Conservation (phyloP, 305 asterid genomes). For the Solanum hybrid region DNA sequence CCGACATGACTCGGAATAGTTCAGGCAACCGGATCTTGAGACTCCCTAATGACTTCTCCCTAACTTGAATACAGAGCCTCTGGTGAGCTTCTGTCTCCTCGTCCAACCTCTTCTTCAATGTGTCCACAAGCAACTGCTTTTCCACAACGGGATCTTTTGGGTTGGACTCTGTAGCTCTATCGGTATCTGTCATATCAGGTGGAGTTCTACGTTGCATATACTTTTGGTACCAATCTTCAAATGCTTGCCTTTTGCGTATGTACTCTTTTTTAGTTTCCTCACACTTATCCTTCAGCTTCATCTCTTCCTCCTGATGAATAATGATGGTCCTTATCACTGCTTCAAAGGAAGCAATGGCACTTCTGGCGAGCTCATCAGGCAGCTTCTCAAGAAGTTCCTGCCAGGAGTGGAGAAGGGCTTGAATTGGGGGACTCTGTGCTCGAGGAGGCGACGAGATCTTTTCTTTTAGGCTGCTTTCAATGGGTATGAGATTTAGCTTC, state of each 20-base stretch:
- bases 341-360: no score
- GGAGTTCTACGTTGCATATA: slow-evolving; percentile 42
- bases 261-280: slow-evolving; percentile 78
- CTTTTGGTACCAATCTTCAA: slow-evolving; percentile 81
- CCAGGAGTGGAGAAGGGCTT: no score
- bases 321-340: no score
- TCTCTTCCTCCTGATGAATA: no score
- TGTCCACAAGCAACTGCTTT: slow-evolving; percentile 56
- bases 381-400: no score
- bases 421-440: no score
- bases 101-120: slow-evolving; percentile 58
- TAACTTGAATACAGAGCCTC: slow-evolving; percentile 68
- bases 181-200: slow-evolving; percentile 29
- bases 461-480: no score
- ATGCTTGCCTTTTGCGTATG: slow-evolving; percentile 55
- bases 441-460: no score
- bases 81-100: slow-evolving; percentile 70
- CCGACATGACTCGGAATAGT: slow-evolving; percentile 71
- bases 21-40: slow-evolving; percentile 76
- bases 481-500: no score
- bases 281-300: no score
- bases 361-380: no score
- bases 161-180: slow-evolving; percentile 23
- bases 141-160: slow-evolving; percentile 55
- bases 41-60: slow-evolving; percentile 75